These are phyloP conservation scores for Hypoxylon sp. DNA, from an alignment of 2,329 filamentous ascomycete species.

Conservation along the genomic window DNA sequence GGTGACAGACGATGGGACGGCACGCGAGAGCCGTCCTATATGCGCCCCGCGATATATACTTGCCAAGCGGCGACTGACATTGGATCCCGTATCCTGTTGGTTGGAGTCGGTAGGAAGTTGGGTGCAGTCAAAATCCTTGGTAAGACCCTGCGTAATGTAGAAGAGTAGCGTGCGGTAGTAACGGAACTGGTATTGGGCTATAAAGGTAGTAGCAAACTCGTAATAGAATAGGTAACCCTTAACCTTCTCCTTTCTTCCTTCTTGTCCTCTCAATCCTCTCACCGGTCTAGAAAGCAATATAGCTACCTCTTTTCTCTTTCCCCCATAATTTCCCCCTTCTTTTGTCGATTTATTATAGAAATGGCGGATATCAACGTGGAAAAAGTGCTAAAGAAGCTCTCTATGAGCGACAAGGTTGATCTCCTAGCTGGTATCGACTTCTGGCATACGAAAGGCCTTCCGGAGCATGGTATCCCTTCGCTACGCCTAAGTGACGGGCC, in stretches of 20 bases:
- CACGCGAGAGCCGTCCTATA: constrained; percentile 18
- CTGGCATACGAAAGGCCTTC: constrained; percentile 75
- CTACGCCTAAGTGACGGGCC: constrained; percentile 77
- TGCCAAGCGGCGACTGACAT: constrained; percentile 32
- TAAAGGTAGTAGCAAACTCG: constrained; percentile 23
- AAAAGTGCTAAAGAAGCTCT: constrained; percentile 66
- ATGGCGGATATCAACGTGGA: constrained; percentile 69
- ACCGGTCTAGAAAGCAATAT: neutral
- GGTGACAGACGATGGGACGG: constrained; percentile 31
- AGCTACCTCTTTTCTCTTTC: neutral
- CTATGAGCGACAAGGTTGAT: constrained; percentile 65
- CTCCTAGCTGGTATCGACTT: constrained; percentile 72
- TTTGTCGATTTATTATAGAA: neutral
- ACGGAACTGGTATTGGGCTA: constrained; percentile 30
- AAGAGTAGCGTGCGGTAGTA: constrained; percentile 21
- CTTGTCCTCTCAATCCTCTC: neutral
- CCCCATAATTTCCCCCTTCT: neutral
- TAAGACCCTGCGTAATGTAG: constrained; percentile 28
- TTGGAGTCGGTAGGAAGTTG: constrained; percentile 2
- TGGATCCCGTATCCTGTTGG: constrained; percentile 16
- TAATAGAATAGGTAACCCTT: constrained; percentile 12
- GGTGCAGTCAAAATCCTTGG: constrained; percentile 8
- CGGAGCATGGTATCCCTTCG: constrained; percentile 71
- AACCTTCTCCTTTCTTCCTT: neutral
- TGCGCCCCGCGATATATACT: constrained; percentile 27